Conservation (phyloP, 2,329 filamentous ascomycete genomes). For the Fusarium anthophilum region DNA sequence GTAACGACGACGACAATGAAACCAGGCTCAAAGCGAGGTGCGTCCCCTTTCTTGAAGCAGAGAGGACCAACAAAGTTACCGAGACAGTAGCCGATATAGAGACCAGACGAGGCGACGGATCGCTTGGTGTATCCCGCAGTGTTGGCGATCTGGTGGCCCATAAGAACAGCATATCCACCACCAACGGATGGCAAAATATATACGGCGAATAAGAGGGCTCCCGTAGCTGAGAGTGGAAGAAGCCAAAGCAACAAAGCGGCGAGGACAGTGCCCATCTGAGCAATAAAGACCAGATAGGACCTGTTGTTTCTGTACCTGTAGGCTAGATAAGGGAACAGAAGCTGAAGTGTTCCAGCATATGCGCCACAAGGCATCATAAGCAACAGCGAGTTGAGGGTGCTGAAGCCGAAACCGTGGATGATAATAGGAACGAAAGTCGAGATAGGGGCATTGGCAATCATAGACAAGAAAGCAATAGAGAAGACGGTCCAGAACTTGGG, state of each 20-base stretch:
- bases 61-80: slow-evolving; percentile 58
- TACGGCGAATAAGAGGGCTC: slow-evolving; percentile 35
- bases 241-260: slow-evolving; percentile 30
- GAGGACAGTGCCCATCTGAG: slow-evolving; percentile 53
- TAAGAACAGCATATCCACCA: slow-evolving; percentile 59
- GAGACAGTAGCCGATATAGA: slow-evolving; percentile 62
- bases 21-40: slow-evolving; percentile 51
- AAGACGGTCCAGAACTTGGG: slow-evolving; percentile 54
- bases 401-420: slow-evolving; percentile 56
- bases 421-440: slow-evolving; percentile 57
- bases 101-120: slow-evolving; percentile 56
- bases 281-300: slow-evolving; percentile 52
- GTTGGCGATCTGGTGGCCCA: slow-evolving; percentile 54
- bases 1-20: slow-evolving; percentile 52
- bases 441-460: slow-evolving; percentile 56
- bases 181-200: slow-evolving; percentile 30
- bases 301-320: slow-evolving; percentile 49
- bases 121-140: slow-evolving; percentile 63
- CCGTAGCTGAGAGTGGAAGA: slow-evolving; percentile 35
- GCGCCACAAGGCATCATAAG: slow-evolving; percentile 49
- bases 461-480: slow-evolving; percentile 47
- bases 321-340: slow-evolving; percentile 52
- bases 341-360: slow-evolving; percentile 48
- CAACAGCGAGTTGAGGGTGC: slow-evolving; percentile 53
- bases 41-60: slow-evolving; percentile 52